These are phyloP conservation scores for Verticillium albo-atrum DNA, from an alignment of 2,329 filamentous ascomycete species.

Conservation along the genomic window DNA sequence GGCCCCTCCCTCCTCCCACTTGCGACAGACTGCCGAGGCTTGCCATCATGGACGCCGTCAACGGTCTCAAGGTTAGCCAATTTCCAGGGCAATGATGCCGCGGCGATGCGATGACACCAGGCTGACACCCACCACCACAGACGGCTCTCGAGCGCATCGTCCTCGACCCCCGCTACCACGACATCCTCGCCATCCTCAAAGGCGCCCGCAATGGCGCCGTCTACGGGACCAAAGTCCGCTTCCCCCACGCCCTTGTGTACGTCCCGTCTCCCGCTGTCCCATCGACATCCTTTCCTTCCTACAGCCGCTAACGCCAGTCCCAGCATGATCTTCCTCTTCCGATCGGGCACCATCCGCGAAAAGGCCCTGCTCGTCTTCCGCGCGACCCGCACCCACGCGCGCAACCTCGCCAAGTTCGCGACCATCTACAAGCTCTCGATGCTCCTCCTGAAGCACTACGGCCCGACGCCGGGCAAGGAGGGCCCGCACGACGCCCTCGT, in stretches of 20 bases:
- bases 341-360: slow-evolving; percentile 73
- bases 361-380: slow-evolving; percentile 75
- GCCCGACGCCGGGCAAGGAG: slow-evolving; percentile 55
- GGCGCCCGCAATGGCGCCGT: slow-evolving; percentile 94
- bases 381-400: slow-evolving; percentile 85
- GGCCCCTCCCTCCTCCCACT: not conserved
- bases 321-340: slow-evolving; percentile 96
- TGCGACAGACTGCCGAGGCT: not conserved
- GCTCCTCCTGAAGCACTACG: slow-evolving; percentile 65
- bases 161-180: slow-evolving; percentile 80
- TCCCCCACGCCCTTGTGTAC: slow-evolving; percentile 89
- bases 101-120: too few species aligned
- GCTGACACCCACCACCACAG: slow-evolving; percentile 34
- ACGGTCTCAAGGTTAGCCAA: not conserved
- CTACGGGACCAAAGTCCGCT: slow-evolving; percentile 95
- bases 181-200: slow-evolving; percentile 81
- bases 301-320: slow-evolving; percentile 2
- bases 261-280: slow-evolving; percentile 12
- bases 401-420: slow-evolving; percentile 88
- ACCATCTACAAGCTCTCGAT: slow-evolving; percentile 83
- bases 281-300: not conserved
- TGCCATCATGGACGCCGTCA: not conserved
- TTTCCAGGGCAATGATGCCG: too few species aligned
- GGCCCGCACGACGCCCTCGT: slow-evolving; percentile 79
- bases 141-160: slow-evolving; percentile 69